Conservation (phyloP, 495 filamentous ascomycete species). For the Penicillium lagena region DNA sequence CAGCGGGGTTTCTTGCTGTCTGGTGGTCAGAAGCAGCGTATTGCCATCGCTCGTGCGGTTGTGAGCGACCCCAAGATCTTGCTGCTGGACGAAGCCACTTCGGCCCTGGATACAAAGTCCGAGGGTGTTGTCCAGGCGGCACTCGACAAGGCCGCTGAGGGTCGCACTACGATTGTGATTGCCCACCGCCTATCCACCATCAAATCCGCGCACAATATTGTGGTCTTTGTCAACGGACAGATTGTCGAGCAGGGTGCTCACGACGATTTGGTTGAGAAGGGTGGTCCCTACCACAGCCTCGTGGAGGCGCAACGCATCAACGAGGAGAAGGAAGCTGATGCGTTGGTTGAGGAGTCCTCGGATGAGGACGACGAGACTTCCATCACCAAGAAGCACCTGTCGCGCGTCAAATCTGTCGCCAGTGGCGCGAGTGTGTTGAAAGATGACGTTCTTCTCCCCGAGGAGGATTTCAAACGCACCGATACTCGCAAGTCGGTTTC, state of each 20-base stretch:
- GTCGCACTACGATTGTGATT: slow-evolving; percentile 94
- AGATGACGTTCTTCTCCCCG: slow-evolving; percentile 14
- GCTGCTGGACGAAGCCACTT: slow-evolving; percentile 90
- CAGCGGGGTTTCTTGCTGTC: slow-evolving; percentile 89
- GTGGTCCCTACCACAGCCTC: slow-evolving; percentile 65
- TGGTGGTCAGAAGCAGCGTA: slow-evolving; percentile 95
- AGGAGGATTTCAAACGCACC: slow-evolving; percentile 35
- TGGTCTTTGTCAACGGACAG: slow-evolving; percentile 76
- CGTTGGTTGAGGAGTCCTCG: slow-evolving; percentile 22
- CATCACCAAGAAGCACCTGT: slow-evolving; percentile 16
- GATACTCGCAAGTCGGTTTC: slow-evolving; percentile 67
- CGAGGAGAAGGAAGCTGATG: slow-evolving; percentile 52
- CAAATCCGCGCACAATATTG: slow-evolving; percentile 89
- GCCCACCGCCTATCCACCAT: slow-evolving; percentile 94
- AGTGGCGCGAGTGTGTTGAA: slow-evolving; percentile 16
- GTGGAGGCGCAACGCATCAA: slow-evolving; percentile 78
- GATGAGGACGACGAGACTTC: slow-evolving; percentile 22
- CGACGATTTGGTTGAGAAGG: slow-evolving; percentile 53
- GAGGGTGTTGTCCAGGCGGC: slow-evolving; percentile 94
- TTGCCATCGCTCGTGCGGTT: slow-evolving; percentile 81
- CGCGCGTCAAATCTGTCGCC: slow-evolving; percentile 24
- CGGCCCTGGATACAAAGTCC: slow-evolving; percentile 89
- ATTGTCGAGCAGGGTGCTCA: slow-evolving; percentile 92
- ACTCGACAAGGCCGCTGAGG: slow-evolving; percentile 76
- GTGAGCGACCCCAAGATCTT: slow-evolving; percentile 95